phyloP scores from a whole-genome alignment of 768 basidiomycete species.

The Pleurotus platypus region DNA sequence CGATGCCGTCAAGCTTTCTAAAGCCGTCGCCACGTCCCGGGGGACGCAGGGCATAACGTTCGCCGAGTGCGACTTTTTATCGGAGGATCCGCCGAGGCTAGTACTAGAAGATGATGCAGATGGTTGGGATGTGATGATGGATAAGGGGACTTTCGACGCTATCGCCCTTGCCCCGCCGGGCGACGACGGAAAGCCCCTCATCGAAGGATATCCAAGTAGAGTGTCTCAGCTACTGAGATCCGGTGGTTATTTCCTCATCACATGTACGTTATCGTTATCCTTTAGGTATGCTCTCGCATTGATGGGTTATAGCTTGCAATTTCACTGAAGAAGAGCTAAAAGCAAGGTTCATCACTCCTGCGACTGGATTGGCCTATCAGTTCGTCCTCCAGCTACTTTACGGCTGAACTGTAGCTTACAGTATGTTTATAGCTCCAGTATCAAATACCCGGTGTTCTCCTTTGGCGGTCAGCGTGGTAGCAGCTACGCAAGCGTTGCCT shows the following conservation, averaged over 20 bases:
- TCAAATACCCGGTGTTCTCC: slow-evolving; percentile 67
- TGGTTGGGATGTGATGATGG: slow-evolving; percentile 72
- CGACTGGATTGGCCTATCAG: slow-evolving; percentile 61
- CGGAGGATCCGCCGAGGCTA: slow-evolving; percentile 40
- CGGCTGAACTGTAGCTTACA: background rate
- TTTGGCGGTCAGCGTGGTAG: slow-evolving; percentile 81
- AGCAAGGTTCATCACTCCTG: slow-evolving; percentile 42
- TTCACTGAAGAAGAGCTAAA: slow-evolving; percentile 78
- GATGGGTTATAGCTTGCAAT: slow-evolving; percentile 89
- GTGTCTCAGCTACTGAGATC: slow-evolving; percentile 56
- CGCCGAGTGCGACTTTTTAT: slow-evolving; percentile 61
- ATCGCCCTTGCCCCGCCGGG: slow-evolving; percentile 70
- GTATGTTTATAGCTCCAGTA: slow-evolving; percentile 52
- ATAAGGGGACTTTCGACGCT: slow-evolving; percentile 90
- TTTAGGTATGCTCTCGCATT: background rate
- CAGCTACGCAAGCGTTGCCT: slow-evolving; percentile 67
- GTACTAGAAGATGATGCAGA: slow-evolving; percentile 19
- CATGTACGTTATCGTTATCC: slow-evolving; percentile 49
- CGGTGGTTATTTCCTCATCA: slow-evolving; percentile 73
- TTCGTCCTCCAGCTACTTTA: slow-evolving; percentile 28
- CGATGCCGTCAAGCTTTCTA: slow-evolving; percentile 64
- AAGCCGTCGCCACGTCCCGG: slow-evolving; percentile 47
- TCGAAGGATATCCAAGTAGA: slow-evolving; percentile 55
- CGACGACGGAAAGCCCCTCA: slow-evolving; percentile 46
- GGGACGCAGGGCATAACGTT: slow-evolving; percentile 48